Evolutionary conservation across 2,329 filamentous ascomycete species (phyloP).

Genomic region (Magnaporthiopsis incrustans): DNA sequence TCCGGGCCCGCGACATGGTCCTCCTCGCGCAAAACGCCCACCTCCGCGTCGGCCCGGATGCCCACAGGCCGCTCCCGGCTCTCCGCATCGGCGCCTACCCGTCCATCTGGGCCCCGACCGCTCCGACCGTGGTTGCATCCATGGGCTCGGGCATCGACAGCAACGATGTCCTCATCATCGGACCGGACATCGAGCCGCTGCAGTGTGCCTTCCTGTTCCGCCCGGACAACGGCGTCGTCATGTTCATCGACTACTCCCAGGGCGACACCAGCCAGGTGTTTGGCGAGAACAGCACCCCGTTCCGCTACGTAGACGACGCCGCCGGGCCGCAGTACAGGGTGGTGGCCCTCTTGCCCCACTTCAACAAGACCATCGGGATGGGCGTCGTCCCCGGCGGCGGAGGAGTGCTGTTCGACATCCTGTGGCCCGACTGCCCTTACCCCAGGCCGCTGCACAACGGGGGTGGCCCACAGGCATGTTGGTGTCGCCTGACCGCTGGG

Average conservation of each 20-base stretch:
- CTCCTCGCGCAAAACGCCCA: neutral
- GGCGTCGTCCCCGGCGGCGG: too few relatives aligned
- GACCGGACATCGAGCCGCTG: neutral
- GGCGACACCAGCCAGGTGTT: neutral
- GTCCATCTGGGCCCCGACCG: neutral
- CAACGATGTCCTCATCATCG: neutral
- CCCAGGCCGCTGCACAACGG: neutral
- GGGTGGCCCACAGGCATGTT: too few relatives aligned
- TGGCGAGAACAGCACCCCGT: neutral
- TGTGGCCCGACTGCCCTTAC: neutral
- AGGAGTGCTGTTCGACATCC: neutral
- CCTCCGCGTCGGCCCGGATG: neutral
- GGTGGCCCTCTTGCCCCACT: neutral
- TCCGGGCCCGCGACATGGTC: neutral
- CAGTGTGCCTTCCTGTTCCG: neutral
- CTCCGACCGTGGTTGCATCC: neutral
- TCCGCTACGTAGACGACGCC: too few relatives aligned
- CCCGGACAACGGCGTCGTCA: neutral
- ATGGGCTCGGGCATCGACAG: neutral
- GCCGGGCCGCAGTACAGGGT: neutral
- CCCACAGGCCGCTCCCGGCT: neutral
- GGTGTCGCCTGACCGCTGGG: neutral
- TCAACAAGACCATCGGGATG: neutral
- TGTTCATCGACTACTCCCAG: neutral
- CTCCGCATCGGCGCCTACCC: neutral